These are phyloP conservation scores for Oenanthe sinensis DNA, from an alignment of 129 eudicot species.

Conservation along the genomic window DNA sequence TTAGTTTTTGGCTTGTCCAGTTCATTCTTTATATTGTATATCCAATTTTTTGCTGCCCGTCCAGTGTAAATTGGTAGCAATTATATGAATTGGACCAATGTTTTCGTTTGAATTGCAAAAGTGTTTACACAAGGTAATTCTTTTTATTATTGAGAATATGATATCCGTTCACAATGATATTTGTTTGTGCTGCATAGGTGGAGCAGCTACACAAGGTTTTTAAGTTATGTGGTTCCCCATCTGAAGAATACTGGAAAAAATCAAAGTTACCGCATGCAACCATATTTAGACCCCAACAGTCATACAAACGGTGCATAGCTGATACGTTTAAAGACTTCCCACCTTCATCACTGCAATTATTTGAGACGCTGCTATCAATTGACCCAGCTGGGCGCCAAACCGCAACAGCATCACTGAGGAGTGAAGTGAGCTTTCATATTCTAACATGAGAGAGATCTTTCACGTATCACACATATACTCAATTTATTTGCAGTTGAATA, in stretches of 20 bases:
- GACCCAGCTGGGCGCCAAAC: constrained; percentile 83
- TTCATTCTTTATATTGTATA: neutral
- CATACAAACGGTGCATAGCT: constrained; percentile 68
- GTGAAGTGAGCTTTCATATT: constrained; percentile 53
- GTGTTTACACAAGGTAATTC: too few species aligned
- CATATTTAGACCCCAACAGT: constrained; percentile 74
- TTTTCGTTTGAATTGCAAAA: neutral
- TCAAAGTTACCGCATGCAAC: constrained; percentile 96
- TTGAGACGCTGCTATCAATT: constrained; percentile 73
- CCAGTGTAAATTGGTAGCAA: neutral
- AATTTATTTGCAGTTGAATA: neutral
- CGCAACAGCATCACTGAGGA: constrained; percentile 65
- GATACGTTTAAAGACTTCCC: constrained; percentile 85
- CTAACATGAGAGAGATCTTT: constrained; percentile 7
- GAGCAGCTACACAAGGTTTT: constrained; percentile 89
- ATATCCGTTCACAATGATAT: neutral
- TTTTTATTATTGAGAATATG: neutral
- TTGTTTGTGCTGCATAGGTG: constrained; percentile 37
- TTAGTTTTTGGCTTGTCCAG: neutral
- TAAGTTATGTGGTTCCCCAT: constrained; percentile 88
- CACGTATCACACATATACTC: neutral
- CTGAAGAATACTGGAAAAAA: constrained; percentile 88
- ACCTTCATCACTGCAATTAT: constrained; percentile 57
- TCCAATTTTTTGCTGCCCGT: neutral
- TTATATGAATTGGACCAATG: too few species aligned